These are phyloP conservation scores for Crotalaria pallida DNA, from an alignment of 306 rosid species.

Conservation along the genomic window DNA sequence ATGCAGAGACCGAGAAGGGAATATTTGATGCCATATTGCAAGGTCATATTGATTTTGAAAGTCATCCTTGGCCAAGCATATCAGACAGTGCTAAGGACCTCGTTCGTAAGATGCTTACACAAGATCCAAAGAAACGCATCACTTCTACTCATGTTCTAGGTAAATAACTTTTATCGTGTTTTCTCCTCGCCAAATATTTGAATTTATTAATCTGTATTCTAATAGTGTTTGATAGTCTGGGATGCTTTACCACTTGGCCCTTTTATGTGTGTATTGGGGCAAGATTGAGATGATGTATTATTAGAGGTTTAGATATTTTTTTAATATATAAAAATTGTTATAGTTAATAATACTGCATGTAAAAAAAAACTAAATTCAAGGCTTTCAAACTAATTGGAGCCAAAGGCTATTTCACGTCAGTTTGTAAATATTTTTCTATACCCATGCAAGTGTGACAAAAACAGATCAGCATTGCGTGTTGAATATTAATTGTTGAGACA, in stretches of 20 bases:
- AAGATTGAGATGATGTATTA: background rate
- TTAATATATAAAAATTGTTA: background rate
- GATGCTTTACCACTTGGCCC: background rate
- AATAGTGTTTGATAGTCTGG: background rate
- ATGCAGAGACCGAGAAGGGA: conserved; percentile 79
- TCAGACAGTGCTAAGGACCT: conserved; percentile 87
- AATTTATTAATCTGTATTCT: background rate
- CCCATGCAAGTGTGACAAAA: background rate
- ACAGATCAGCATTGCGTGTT: background rate
- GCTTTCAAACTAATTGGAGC: background rate
- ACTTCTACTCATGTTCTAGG: conserved; percentile 79
- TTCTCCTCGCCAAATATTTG: background rate
- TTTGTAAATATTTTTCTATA: background rate
- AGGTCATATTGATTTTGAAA: conserved; percentile 75
- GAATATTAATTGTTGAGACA: conserved; percentile 1
- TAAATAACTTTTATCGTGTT: conserved; percentile 15
- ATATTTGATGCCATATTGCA: conserved; percentile 75
- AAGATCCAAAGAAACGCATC: conserved; percentile 74
- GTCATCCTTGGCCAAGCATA: conserved; percentile 79
- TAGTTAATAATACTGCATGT: background rate
- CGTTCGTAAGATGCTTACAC: conserved; percentile 64
- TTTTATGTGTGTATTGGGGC: background rate
- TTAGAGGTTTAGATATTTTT: background rate
- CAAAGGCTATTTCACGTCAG: background rate
- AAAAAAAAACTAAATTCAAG: background rate